These are phyloP conservation scores for Bacidia gigantensis DNA, from an alignment of 495 filamentous ascomycete species.

Conservation along the genomic window DNA sequence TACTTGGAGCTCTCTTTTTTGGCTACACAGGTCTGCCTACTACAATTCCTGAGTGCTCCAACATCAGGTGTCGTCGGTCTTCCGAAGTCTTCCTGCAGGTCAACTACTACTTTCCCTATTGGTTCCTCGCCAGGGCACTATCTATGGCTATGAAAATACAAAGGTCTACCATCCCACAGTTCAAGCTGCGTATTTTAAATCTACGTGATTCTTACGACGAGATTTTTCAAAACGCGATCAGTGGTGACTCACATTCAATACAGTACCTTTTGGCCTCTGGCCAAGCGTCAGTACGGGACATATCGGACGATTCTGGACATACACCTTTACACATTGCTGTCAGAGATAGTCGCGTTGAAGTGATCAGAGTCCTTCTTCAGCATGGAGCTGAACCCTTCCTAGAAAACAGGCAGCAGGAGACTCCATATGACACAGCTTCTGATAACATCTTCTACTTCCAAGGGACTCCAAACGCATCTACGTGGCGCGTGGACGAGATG, in stretches of 20 bases:
- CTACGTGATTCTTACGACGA: neutral
- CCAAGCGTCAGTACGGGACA: neutral
- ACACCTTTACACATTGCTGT: neutral
- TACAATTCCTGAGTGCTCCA: neutral
- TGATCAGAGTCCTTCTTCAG: neutral
- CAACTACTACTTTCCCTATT: conserved; percentile 4
- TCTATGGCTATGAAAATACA: neutral
- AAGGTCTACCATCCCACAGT: neutral
- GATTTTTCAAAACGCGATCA: neutral
- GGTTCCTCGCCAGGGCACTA: conserved; percentile 1
- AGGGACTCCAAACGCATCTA: neutral
- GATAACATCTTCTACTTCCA: neutral
- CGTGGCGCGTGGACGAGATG: neutral
- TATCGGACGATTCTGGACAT: neutral
- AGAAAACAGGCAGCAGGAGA: neutral
- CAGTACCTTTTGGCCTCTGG: neutral
- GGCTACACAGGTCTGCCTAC: conserved; percentile 4
- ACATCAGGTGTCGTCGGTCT: neutral
- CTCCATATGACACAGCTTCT: neutral
- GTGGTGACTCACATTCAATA: neutral
- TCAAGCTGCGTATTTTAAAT: neutral
- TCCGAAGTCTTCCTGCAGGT: neutral
- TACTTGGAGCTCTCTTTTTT: conserved; percentile 1
- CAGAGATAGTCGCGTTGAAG: neutral
- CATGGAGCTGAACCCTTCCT: neutral